phyloP scores from a whole-genome alignment of 306 rosid species.

The Comarum palustre region DNA sequence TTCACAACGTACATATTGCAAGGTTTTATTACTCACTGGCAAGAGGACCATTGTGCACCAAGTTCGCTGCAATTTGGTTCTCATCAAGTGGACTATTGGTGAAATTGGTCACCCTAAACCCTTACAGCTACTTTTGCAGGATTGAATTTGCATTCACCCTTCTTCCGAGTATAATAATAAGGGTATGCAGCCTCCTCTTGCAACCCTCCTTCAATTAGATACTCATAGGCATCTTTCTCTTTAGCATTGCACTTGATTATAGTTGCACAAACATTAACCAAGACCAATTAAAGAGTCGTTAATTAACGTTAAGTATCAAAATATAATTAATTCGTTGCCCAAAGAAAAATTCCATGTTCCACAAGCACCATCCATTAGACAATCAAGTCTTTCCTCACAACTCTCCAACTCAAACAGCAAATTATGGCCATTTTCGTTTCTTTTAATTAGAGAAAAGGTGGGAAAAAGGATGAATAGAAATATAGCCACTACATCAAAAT shows the following conservation, averaged over 20 bases:
- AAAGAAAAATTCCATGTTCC: not conserved
- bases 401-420: too few species aligned
- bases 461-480: too few species aligned
- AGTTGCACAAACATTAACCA: not conserved
- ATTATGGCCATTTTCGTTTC: too few species aligned
- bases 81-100: constrained; percentile 61
- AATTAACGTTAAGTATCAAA: too few species aligned
- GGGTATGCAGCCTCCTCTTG: constrained; percentile 73
- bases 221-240: constrained; percentile 56
- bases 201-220: constrained; percentile 75
- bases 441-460: too few species aligned
- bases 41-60: constrained; percentile 77
- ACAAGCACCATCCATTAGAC: too few species aligned
- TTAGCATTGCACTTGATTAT: constrained; percentile 53
- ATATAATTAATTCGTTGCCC: too few species aligned
- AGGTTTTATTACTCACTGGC: constrained; percentile 41
- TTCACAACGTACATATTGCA: not conserved
- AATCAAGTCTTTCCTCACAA: too few species aligned
- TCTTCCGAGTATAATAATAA: constrained; percentile 45
- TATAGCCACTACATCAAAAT: too few species aligned
- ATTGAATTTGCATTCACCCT: constrained; percentile 60
- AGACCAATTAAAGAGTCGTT: constrained; percentile 39
- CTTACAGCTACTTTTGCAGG: constrained; percentile 47
- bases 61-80: constrained; percentile 69
- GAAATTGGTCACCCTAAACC: constrained; percentile 62